Evolutionary conservation across 1,139 yeast genomes (phyloP).

Genomic region (Neolecta irregularis): DNA sequence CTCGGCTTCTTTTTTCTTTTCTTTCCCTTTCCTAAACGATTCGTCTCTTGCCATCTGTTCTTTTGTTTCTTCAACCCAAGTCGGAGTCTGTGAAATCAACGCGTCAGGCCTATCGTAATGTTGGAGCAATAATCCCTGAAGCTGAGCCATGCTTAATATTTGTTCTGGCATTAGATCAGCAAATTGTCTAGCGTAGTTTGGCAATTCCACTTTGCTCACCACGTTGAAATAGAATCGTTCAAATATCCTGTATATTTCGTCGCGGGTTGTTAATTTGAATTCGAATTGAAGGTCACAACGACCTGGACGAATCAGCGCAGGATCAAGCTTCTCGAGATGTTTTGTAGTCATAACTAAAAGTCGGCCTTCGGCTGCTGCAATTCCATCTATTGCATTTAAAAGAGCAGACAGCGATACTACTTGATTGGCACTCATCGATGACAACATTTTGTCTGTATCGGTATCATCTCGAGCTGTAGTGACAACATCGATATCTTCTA

Average conservation of each 20-base stretch:
- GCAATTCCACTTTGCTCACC: too few relatives aligned
- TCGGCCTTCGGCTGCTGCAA: slow-evolving; percentile 95
- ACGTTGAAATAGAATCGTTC: slow-evolving; percentile 68
- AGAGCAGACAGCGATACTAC: slow-evolving; percentile 94
- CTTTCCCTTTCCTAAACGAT: too few relatives aligned
- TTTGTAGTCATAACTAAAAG: slow-evolving; percentile 96
- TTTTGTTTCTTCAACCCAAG: too few relatives aligned
- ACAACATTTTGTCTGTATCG: slow-evolving; percentile 34
- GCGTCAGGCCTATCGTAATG: too few relatives aligned
- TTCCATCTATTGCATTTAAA: slow-evolving; percentile 89
- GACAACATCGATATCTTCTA: slow-evolving; percentile 95
- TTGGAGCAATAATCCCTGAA: too few relatives aligned
- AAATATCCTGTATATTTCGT: slow-evolving; percentile 74
- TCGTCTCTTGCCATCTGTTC: too few relatives aligned
- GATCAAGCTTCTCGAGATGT: slow-evolving; percentile 85
- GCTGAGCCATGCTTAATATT: too few relatives aligned
- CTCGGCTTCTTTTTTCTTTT: too few relatives aligned
- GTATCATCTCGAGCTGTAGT: slow-evolving; percentile 68
- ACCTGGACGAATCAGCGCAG: slow-evolving; percentile 70
- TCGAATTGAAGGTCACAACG: slow-evolving; percentile 60
- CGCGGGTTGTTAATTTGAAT: slow-evolving; percentile 15
- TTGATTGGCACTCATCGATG: slow-evolving; percentile 34
- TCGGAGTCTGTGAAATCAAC: too few relatives aligned
- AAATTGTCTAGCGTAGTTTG: too few relatives aligned
- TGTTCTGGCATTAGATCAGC: too few relatives aligned